A percentile compares a stretch with the other conserved stretches of the same genome.
Evolutionary conservation across 306 rosid species (phyloP).

Genomic region (Rosa persica): DNA sequence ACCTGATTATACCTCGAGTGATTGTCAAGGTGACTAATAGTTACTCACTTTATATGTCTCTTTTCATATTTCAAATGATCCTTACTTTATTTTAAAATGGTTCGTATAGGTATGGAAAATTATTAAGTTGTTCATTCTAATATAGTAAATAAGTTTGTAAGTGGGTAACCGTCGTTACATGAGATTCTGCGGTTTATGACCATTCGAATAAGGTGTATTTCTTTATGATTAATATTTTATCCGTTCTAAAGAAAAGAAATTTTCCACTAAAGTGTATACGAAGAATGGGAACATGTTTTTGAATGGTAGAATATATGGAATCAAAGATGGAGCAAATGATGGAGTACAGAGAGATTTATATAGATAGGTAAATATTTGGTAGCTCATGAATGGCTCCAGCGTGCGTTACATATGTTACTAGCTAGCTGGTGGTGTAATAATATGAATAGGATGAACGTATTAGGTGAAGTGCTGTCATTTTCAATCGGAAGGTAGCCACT

Average conservation of each 20-base stretch:
- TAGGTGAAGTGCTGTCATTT: slow-evolving; percentile 22
- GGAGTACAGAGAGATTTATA: background rate
- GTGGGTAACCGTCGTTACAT: background rate
- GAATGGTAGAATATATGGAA: background rate
- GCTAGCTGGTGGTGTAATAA: background rate
- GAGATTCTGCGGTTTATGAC: too few relatives aligned
- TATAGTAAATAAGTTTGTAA: background rate
- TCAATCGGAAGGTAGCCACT: slow-evolving; percentile 6
- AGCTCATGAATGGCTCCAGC: background rate
- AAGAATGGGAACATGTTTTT: background rate
- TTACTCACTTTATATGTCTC: too few relatives aligned
- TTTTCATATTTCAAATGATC: too few relatives aligned
- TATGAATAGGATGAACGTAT: slow-evolving; percentile 6
- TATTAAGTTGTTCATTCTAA: background rate
- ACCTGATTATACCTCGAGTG: too few relatives aligned
- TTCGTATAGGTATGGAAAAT: too few relatives aligned
- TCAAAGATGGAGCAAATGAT: background rate
- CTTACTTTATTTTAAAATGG: too few relatives aligned
- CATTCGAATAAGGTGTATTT: background rate
- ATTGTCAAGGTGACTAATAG: too few relatives aligned
- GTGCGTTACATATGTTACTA: background rate
- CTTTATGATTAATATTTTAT: background rate
- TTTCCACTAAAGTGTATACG: background rate
- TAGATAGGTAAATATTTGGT: background rate
- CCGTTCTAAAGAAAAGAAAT: too few relatives aligned